phyloP scores from a whole-genome alignment of 2,329 filamentous ascomycete species.

The Xylariaceae sp. region DNA sequence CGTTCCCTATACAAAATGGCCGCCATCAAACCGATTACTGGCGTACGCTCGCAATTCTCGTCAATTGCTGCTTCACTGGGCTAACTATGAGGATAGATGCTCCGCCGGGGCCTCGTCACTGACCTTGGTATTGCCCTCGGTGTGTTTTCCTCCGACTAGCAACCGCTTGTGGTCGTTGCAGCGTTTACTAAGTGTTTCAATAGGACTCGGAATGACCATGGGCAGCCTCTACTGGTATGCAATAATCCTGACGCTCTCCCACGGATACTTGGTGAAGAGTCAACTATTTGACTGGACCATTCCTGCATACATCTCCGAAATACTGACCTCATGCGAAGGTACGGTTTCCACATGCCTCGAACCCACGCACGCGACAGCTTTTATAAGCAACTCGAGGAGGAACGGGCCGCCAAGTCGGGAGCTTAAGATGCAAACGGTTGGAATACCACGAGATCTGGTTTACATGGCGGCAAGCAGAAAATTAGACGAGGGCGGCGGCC shows the following conservation, averaged over 20 bases:
- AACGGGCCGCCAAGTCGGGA: conserved; percentile 38
- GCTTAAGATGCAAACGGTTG: too few species aligned
- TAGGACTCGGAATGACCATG: conserved; percentile 51
- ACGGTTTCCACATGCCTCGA: conserved; percentile 60
- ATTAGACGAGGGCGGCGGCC: conserved; percentile 14
- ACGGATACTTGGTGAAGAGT: too few species aligned
- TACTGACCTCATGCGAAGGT: conserved; percentile 38
- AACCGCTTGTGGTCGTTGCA: too few species aligned
- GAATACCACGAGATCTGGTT: background rate
- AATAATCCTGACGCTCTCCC: background rate
- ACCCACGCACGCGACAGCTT: conserved; percentile 53
- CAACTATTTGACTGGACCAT: background rate
- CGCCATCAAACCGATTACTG: conserved; percentile 55
- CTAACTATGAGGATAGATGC: conserved; percentile 45
- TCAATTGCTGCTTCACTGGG: background rate
- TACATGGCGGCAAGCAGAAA: background rate
- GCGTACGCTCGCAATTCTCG: conserved; percentile 43
- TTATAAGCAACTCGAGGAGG: conserved; percentile 55
- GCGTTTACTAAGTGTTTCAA: background rate
- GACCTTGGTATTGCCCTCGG: conserved; percentile 53
- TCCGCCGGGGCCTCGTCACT: conserved; percentile 54
- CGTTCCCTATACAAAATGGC: conserved; percentile 16
- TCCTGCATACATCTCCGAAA: background rate
- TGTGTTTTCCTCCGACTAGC: too few species aligned
- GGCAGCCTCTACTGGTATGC: conserved; percentile 56